A percentile compares a stretch with the other conserved stretches of the same genome.
phyloP scores from a whole-genome alignment of 2,329 filamentous ascomycete species.

The Colletotrichum plurivorum region DNA sequence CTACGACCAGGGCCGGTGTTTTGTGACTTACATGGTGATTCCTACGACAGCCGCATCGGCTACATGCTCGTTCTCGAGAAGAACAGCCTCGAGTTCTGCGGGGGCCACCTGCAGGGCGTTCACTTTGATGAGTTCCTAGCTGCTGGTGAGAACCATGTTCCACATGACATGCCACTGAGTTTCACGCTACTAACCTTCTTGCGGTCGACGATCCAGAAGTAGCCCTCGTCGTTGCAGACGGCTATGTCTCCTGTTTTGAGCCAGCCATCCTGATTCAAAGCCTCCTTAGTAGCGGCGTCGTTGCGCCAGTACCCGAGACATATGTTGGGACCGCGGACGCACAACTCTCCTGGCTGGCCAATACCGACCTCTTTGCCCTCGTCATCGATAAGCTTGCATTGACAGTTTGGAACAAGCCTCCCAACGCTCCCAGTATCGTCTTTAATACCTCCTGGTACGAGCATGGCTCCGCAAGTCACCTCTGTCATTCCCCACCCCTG shows the following conservation, averaged over 20 bases:
- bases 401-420: conserved; percentile 65
- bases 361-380: conserved; percentile 62
- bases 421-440: conserved; percentile 65
- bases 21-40: conserved; percentile 58
- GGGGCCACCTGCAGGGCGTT: conserved; percentile 73
- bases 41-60: conserved; percentile 70
- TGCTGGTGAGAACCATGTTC: background rate
- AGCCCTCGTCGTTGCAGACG: conserved; percentile 59
- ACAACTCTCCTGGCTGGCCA: conserved; percentile 68
- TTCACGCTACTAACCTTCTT: conserved; percentile 57
- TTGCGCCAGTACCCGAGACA: conserved; percentile 73
- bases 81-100: conserved; percentile 67
- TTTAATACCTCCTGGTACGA: conserved; percentile 55
- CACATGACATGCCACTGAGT: background rate
- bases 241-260: conserved; percentile 72
- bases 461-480: conserved; percentile 57
- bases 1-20: background rate
- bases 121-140: conserved; percentile 70
- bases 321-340: conserved; percentile 68
- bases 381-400: conserved; percentile 68
- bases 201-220: conserved; percentile 62
- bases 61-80: conserved; percentile 65
- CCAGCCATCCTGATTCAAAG: conserved; percentile 67
- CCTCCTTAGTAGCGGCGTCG: conserved; percentile 66
- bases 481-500: conserved; percentile 77